phyloP scores from a whole-genome alignment of 1,139 yeast genomes.

The Kurtzmaniella quercitrusa region DNA sequence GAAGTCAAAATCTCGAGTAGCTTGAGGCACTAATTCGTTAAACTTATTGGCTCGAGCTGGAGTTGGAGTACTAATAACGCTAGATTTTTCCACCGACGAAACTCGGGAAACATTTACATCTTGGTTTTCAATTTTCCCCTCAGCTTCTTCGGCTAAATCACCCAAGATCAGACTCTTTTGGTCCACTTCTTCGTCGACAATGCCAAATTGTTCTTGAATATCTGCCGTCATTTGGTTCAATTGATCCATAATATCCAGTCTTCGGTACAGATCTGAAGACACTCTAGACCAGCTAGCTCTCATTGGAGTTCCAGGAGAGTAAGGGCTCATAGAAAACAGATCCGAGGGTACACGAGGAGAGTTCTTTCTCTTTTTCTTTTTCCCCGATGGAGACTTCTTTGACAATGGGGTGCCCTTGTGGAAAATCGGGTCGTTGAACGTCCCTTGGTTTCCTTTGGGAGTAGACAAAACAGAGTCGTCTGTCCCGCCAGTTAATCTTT shows the following conservation, averaged over 20 bases:
- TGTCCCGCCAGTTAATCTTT: not conserved
- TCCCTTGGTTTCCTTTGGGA: not conserved
- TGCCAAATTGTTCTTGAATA: constrained; percentile 28
- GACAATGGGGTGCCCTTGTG: not conserved
- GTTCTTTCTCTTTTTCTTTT: not conserved
- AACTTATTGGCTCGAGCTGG: not conserved
- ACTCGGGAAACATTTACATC: not conserved
- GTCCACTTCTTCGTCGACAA: not conserved
- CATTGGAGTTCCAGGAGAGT: constrained; percentile 31
- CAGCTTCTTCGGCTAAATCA: not conserved
- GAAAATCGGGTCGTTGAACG: not conserved
- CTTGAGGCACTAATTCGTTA: not conserved
- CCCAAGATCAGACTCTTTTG: not conserved
- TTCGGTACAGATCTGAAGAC: constrained; percentile 17
- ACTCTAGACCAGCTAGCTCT: constrained; percentile 1
- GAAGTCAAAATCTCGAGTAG: not conserved
- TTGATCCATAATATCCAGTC: constrained; percentile 38
- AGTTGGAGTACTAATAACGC: not conserved
- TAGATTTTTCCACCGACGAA: not conserved
- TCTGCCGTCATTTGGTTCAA: constrained; percentile 39
- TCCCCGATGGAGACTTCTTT: constrained; percentile 1
- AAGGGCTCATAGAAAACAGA: constrained; percentile 28
- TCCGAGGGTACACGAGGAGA: constrained; percentile 10
- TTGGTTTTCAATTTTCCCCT: not conserved
- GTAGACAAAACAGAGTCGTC: not conserved